Evolutionary conservation across 768 basidiomycete genomes (phyloP).

Genomic region (Postia placenta): DNA sequence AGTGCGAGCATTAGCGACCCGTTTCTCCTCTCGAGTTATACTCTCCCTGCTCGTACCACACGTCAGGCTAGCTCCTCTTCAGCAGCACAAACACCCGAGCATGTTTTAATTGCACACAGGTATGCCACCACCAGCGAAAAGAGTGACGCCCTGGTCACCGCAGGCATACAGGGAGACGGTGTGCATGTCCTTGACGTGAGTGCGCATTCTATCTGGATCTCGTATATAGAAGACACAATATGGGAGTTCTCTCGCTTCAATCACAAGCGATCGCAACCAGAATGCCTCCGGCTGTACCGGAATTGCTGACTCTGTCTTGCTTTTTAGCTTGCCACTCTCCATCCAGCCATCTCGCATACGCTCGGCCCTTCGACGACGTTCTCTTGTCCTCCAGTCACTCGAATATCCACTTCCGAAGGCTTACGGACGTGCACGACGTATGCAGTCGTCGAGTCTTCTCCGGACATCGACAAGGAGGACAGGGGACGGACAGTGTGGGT

Average conservation of each 20-base stretch:
- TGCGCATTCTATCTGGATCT: conserved; percentile 4
- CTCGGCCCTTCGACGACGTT: conserved; percentile 62
- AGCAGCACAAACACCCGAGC: conserved; percentile 6
- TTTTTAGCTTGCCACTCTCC: conserved; percentile 53
- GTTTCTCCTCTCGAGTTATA: conserved; percentile 34
- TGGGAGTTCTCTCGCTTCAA: too few species aligned
- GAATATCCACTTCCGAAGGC: conserved; percentile 27
- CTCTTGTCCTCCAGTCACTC: conserved; percentile 50
- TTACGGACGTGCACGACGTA: conserved; percentile 45
- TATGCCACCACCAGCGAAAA: conserved; percentile 23
- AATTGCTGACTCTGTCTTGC: not conserved
- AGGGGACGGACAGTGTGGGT: conserved; percentile 50
- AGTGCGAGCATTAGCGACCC: conserved; percentile 33
- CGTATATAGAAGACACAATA: too few species aligned
- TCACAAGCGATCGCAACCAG: too few species aligned
- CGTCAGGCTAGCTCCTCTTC: conserved; percentile 9
- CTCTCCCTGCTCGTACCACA: conserved; percentile 16
- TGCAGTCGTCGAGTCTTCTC: conserved; percentile 42
- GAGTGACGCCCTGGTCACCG: conserved; percentile 54
- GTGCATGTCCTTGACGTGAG: conserved; percentile 70
- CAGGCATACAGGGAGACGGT: conserved; percentile 69
- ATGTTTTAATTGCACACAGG: conserved; percentile 31
- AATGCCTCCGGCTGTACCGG: not conserved
- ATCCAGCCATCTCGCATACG: conserved; percentile 63
- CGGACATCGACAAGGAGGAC: conserved; percentile 36